A percentile compares a stretch with the other conserved stretches of the same genome.
phyloP scores from a whole-genome alignment of 2,329 filamentous ascomycete genomes.

The Trichoderma arundinaceum region DNA sequence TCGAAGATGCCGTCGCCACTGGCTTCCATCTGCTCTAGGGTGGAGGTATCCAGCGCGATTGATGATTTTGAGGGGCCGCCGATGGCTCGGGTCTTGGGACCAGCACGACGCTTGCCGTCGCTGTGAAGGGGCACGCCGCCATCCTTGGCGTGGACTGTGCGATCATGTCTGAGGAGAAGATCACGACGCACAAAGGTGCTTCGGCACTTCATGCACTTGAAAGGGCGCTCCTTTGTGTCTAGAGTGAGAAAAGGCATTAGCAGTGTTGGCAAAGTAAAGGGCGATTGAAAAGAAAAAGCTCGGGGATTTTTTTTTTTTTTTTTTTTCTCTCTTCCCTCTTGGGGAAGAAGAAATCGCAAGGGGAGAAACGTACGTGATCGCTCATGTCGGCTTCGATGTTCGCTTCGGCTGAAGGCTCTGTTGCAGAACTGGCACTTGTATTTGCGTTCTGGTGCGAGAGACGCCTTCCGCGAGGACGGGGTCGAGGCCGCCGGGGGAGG shows the following conservation, averaged over 20 bases:
- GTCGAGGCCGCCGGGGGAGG: constrained; percentile 69
- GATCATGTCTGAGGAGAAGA: constrained; percentile 93
- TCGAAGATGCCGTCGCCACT: constrained; percentile 91
- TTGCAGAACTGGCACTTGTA: constrained; percentile 99
- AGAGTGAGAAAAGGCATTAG: constrained; percentile 30
- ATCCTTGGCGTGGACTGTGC: constrained; percentile 98
- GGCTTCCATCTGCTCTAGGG: constrained; percentile 90
- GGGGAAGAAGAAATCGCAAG: constrained; percentile 16
- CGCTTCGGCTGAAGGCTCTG: constrained; percentile 94
- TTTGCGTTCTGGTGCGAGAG: constrained; percentile 88
- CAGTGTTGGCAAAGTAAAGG: neutral
- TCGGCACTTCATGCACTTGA: constrained; percentile 97
- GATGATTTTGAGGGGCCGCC: constrained; percentile 74
- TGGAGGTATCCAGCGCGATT: constrained; percentile 80
- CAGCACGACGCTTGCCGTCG: constrained; percentile 85
- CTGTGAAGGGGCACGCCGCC: constrained; percentile 92
- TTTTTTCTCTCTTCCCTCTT: too few species aligned
- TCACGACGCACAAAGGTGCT: constrained; percentile 98
- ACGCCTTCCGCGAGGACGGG: constrained; percentile 75
- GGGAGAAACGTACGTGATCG: constrained; percentile 82
- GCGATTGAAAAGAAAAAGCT: constrained; percentile 9
- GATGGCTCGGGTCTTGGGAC: constrained; percentile 68
- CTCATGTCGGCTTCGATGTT: constrained; percentile 96
- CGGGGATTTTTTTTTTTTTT: too few species aligned
- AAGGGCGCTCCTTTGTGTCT: constrained; percentile 99